phyloP scores from a whole-genome alignment of 2,329 filamentous ascomycete genomes.

The Coleophoma crateriformis region DNA sequence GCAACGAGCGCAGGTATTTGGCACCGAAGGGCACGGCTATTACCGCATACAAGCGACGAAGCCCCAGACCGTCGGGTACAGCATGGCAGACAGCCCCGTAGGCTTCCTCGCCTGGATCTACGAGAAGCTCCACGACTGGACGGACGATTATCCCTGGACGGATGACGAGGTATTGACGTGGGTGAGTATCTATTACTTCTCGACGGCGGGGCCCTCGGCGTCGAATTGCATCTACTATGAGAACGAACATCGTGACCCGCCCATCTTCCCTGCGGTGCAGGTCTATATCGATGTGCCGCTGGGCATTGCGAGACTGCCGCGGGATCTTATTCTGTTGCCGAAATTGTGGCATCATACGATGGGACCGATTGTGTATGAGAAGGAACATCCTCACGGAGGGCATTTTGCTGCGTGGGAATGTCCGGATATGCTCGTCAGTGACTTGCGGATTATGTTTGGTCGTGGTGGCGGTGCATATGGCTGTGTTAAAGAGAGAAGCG shows the following conservation, averaged over 20 bases:
- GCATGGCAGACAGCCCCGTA: constrained; percentile 62
- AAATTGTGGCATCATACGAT: constrained; percentile 49
- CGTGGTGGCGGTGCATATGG: constrained; percentile 35
- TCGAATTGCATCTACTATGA: constrained; percentile 69
- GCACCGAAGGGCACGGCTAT: constrained; percentile 7
- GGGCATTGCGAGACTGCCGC: constrained; percentile 50
- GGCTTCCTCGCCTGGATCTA: constrained; percentile 71
- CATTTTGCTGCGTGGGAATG: constrained; percentile 57
- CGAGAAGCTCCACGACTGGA: constrained; percentile 75
- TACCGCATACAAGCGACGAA: constrained; percentile 50
- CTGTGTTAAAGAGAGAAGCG: constrained; percentile 8
- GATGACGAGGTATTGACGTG: constrained; percentile 72
- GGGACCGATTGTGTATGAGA: constrained; percentile 52
- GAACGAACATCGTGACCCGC: constrained; percentile 32
- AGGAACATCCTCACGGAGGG: constrained; percentile 17
- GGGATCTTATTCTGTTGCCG: constrained; percentile 48
- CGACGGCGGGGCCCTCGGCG: constrained; percentile 60
- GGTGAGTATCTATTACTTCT: constrained; percentile 69
- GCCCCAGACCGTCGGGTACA: constrained; percentile 67
- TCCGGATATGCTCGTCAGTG: constrained; percentile 43
- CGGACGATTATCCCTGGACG: constrained; percentile 65
- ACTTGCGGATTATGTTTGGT: constrained; percentile 52
- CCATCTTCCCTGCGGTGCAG: constrained; percentile 2
- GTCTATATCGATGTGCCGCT: constrained; percentile 33
- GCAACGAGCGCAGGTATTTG: constrained; percentile 4